Conservation (phyloP, 768 basidiomycete genomes). For the Lyophyllum shimeji region DNA sequence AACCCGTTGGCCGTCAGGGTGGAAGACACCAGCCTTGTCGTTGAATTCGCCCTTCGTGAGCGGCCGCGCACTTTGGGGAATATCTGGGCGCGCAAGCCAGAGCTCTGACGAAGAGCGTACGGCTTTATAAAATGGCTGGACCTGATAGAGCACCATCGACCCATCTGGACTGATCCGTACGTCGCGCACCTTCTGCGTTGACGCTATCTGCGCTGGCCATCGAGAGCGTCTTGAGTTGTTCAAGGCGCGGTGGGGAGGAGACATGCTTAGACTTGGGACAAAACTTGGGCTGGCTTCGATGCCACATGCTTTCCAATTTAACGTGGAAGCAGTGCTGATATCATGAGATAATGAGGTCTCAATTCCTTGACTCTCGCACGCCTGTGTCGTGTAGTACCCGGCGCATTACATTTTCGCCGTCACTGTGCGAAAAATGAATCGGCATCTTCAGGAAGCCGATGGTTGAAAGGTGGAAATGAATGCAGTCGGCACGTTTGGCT, state of each 20-base stretch:
- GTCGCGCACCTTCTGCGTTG: conserved; percentile 31
- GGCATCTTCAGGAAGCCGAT: too few species aligned
- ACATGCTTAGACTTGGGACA: not conserved
- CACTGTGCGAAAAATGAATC: too few species aligned
- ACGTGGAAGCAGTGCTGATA: too few species aligned
- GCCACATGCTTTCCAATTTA: not conserved
- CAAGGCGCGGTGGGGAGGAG: not conserved
- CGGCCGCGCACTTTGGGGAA: conserved; percentile 24
- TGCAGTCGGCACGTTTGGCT: too few species aligned
- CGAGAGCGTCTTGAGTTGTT: not conserved
- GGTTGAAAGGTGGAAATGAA: too few species aligned
- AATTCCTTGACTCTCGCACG: too few species aligned
- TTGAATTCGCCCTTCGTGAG: conserved; percentile 27
- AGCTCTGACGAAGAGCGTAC: conserved; percentile 24
- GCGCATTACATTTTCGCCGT: too few species aligned
- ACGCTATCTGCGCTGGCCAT: conserved; percentile 25
- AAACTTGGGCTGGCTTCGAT: not conserved
- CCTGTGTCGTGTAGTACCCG: too few species aligned
- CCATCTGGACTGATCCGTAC: conserved; percentile 33
- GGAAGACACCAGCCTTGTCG: conserved; percentile 29
- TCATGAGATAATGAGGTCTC: too few species aligned
- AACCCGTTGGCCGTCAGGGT: conserved; percentile 28
- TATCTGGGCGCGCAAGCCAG: conserved; percentile 30
- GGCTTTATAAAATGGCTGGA: conserved; percentile 29
- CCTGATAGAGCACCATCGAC: conserved; percentile 28